Evolutionary conservation across 2,329 filamentous ascomycete genomes (phyloP), one percentile per base, ranked within the genome.

Genomic region (Colletotrichum plurivorum): DNA sequence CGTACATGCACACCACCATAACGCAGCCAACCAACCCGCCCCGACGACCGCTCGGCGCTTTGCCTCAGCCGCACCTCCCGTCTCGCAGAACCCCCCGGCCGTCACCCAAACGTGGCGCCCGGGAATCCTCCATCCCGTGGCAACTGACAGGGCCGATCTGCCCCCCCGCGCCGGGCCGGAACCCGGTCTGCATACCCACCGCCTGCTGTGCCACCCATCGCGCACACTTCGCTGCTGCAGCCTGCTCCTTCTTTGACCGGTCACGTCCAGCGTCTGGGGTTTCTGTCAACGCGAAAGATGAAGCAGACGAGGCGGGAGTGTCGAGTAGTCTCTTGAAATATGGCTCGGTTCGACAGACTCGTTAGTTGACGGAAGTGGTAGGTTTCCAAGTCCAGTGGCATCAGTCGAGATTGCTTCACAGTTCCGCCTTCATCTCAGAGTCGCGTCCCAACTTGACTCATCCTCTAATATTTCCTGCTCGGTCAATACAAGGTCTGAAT

Each of bases 51-150:
- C 52, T 51, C 64, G n/a, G 13, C 58, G 43, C 43, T 45, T 63
- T n/a, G 31, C 46, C n/a, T 48, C 58, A 63, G 52, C 64, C 25
- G 58, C 59, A 52, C 57, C 57, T 60, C 57, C 46, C 20, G 55
- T 18, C 27, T 49, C 22, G 31, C 27, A 41, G 45, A 43, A 43
- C 43, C 27, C 31, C 31, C 31, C 13, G n/a, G 22, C 10, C 12
- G 56, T 27, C 46, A 51, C 46, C 46, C 57, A 60, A 25, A 41
- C 57, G 22, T 41, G 27, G 46, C 20, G 31, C 41, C 46, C 39
- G 31, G 18, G 18, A 41, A 25, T 45, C 39, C 55, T 57, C 55
- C 55, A 22, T 57, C 45, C 57, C 57, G 25, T 52, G 46, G 22
- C 49, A 62, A 45, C 18, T 13, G 57, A 51, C 43, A 59, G 18